Base-by-base conservation (phyloP, 139 green algal species). In the Gonium pectorale region DNA sequence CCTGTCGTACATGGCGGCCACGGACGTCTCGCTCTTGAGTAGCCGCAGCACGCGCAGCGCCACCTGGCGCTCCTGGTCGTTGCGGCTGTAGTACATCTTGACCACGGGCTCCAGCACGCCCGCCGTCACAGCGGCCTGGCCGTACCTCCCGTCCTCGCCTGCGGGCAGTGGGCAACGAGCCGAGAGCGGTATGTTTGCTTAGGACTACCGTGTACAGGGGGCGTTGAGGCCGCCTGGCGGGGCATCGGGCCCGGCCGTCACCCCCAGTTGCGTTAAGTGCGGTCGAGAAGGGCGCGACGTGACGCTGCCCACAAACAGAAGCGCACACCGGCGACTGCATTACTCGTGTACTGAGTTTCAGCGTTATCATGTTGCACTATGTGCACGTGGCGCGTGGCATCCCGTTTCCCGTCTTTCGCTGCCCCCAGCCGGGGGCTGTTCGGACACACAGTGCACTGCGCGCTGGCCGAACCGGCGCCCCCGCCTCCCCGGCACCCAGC, bases 91-190 rank as follows among this genome's bases (percentile, higher is more conserved):
- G 15, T 44, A 51, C 75, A 82, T 82, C 37, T 35, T 27, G 1
- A 82, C 40, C 41, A 72, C 17, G 21, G 75, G 75, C 56, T 82
- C 75, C 59, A 82, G 35, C 13, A 71, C 75, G 0, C 59, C 75
- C 41, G 43, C 27, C 15, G 54, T 17, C n/a, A 82, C 41, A 2
- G 59, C 75, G 15, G 31, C 24, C 41, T 52, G 37, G n/a, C 29
- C 3, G 75, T 72, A 82, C 29, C 59, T 40, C 40, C 27, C 59
- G 40, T 82, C 59, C 4, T 71, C n/a, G 2, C 75, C 75, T 82
- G 54, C 15, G 24, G 17, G 26, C 1, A 2, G 6, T 3, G 9
- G 8, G 37, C 24, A 35, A 72, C 13, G 4, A 51, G 37, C 3
- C 3, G 33, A 24, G 11, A 69, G 33, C 8, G 9, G 9, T 4